Evolutionary conservation across 768 basidiomycete species (phyloP).

Genomic region (Phanerochaete carnosa): DNA sequence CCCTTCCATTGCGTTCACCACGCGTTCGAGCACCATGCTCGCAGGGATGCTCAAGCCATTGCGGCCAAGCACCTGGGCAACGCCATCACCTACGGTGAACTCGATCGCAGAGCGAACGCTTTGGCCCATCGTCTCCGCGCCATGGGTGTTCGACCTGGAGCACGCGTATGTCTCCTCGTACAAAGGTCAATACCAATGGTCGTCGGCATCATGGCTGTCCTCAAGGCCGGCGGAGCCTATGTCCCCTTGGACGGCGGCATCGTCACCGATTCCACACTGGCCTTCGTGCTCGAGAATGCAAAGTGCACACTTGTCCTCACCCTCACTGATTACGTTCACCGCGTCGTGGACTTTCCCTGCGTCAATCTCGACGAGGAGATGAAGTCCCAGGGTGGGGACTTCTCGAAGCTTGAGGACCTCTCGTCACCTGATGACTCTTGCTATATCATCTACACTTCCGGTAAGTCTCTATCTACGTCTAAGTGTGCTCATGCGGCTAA

Average conservation of each 20-base stretch:
- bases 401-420: slow-evolving; percentile 34
- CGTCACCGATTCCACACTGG: slow-evolving; percentile 51
- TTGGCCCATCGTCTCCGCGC: slow-evolving; percentile 42
- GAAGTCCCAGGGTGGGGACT: neutral
- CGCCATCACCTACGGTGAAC: slow-evolving; percentile 46
- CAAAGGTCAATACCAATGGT: slow-evolving; percentile 53
- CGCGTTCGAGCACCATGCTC: slow-evolving; percentile 48
- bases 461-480: slow-evolving; percentile 27
- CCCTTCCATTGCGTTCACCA: slow-evolving; percentile 53
- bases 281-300: slow-evolving; percentile 49
- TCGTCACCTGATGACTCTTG: slow-evolving; percentile 40
- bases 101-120: slow-evolving; percentile 46
- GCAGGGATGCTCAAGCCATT: slow-evolving; percentile 35
- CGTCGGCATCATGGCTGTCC: slow-evolving; percentile 48
- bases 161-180: slow-evolving; percentile 52
- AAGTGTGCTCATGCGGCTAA: neutral
- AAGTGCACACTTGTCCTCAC: slow-evolving; percentile 39
- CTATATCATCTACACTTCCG: slow-evolving; percentile 63
- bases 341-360: slow-evolving; percentile 14
- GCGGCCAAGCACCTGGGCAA: slow-evolving; percentile 47
- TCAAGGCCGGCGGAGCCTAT: slow-evolving; percentile 59
- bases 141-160: slow-evolving; percentile 41
- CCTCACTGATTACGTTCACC: slow-evolving; percentile 26
- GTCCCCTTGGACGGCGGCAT: slow-evolving; percentile 57
- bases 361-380: slow-evolving; percentile 23